Evolutionary conservation across 2,329 filamentous ascomycete species (phyloP).

Genomic region (Fusarium dimerum): DNA sequence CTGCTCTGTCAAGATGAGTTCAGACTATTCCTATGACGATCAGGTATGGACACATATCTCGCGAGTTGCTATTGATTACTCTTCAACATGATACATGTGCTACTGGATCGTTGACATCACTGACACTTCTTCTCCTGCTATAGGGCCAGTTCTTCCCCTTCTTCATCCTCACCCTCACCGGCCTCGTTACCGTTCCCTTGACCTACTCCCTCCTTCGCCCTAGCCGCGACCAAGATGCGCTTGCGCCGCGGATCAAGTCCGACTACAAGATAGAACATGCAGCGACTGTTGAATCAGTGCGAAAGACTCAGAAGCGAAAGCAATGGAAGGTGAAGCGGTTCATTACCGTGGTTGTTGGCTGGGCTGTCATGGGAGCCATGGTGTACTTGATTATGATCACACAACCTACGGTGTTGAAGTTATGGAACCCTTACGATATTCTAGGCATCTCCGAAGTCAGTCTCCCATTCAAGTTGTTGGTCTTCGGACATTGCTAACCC

Average conservation of each 20-base stretch:
- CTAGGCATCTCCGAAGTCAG: conserved; percentile 79
- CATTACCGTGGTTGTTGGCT: conserved; percentile 73
- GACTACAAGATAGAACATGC: conserved; percentile 81
- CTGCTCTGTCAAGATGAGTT: conserved; percentile 67
- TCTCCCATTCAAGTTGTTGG: background rate
- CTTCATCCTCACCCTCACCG: conserved; percentile 90
- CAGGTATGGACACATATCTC: conserved; percentile 53
- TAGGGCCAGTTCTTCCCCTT: conserved; percentile 98
- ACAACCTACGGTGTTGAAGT: conserved; percentile 67
- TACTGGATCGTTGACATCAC: background rate
- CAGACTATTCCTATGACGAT: conserved; percentile 98
- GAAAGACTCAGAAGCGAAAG: conserved; percentile 84
- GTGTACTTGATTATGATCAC: conserved; percentile 85
- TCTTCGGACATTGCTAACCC: conserved; percentile 10
- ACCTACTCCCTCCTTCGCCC: conserved; percentile 86
- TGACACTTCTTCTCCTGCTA: conserved; percentile 1
- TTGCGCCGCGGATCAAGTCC: conserved; percentile 79
- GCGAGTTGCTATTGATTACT: background rate
- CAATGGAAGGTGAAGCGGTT: conserved; percentile 86
- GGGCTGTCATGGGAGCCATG: conserved; percentile 86
- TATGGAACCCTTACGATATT: conserved; percentile 98
- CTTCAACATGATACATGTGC: background rate
- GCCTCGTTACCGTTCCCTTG: conserved; percentile 84
- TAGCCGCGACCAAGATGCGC: conserved; percentile 73
- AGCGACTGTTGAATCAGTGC: conserved; percentile 79